Conservation (phyloP, 257 asterid genomes). For the Primulina eburnea region DNA sequence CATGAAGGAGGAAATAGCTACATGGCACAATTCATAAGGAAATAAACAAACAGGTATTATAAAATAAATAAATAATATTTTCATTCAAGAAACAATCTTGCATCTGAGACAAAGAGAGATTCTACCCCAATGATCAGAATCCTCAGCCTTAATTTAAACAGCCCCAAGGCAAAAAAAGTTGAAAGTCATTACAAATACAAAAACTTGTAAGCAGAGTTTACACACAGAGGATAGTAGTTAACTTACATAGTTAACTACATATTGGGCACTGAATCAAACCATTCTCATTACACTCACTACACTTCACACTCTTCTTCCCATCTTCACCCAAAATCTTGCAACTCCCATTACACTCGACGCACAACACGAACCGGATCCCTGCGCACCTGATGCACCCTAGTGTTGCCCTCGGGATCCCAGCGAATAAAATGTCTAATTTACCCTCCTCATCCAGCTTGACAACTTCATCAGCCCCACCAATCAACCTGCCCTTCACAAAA, state of each 20-base stretch:
- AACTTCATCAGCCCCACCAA: conserved; percentile 83
- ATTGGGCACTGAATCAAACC: conserved; percentile 83
- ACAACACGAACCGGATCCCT: conserved; percentile 77
- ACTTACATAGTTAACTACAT: conserved; percentile 38
- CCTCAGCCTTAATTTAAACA: too few species aligned
- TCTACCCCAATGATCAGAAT: too few species aligned
- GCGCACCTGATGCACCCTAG: conserved; percentile 56
- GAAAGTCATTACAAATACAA: too few species aligned
- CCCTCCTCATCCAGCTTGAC: conserved; percentile 87
- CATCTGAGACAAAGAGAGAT: too few species aligned
- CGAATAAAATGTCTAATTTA: conserved; percentile 46
- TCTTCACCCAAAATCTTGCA: conserved; percentile 62
- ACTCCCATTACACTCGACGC: conserved; percentile 75
- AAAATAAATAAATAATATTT: too few species aligned
- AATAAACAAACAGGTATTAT: too few species aligned
- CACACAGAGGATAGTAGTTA: too few species aligned
- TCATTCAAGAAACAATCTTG: too few species aligned
- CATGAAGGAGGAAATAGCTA: too few species aligned
- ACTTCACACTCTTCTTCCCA: conserved; percentile 60
- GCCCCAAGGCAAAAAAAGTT: too few species aligned
- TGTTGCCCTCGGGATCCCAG: conserved; percentile 62
- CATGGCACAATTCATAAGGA: too few species aligned
- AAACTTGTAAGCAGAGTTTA: too few species aligned
- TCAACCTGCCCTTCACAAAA: conserved; percentile 78
- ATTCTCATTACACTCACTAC: conserved; percentile 85